These are phyloP conservation scores for Candida nemodendra DNA, from an alignment of 805 yeast species.

Conservation along the genomic window DNA sequence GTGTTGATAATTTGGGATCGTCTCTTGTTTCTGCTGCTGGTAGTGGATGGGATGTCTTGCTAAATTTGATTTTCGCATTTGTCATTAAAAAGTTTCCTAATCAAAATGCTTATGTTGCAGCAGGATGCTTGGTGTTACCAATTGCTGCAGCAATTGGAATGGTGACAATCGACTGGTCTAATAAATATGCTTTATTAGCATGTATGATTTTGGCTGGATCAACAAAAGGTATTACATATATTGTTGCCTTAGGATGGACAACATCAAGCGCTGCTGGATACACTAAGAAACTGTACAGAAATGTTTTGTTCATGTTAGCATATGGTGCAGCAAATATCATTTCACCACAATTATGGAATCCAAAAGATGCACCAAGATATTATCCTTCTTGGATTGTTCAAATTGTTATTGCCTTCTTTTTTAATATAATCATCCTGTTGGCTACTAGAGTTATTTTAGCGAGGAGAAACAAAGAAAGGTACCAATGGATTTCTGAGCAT, in stretches of 20 bases:
- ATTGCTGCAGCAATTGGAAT: conserved; percentile 46
- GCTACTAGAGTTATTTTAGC: conserved; percentile 44
- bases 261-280: conserved; percentile 41
- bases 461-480: conserved; percentile 43
- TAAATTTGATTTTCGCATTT: conserved; percentile 38
- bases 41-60: conserved; percentile 47
- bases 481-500: conserved; percentile 13
- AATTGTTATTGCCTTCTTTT: conserved; percentile 47
- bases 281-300: conserved; percentile 50
- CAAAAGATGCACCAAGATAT: conserved; percentile 46
- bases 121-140: conserved; percentile 25
- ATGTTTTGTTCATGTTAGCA: conserved; percentile 45
- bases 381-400: conserved; percentile 53
- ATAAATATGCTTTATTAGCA: conserved; percentile 46
- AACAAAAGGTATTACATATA: conserved; percentile 32
- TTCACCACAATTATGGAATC: conserved; percentile 57
- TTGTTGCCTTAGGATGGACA: conserved; percentile 26
- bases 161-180: conserved; percentile 42
- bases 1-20: conserved; percentile 40
- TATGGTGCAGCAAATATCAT: conserved; percentile 51
- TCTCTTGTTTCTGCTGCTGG: conserved; percentile 55
- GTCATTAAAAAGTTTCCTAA: conserved; percentile 34
- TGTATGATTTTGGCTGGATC: conserved; percentile 47
- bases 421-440: conserved; percentile 45
- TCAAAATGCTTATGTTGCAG: conserved; percentile 33